A percentile compares a stretch with the other conserved stretches of the same genome.
phyloP scores from a whole-genome alignment of 169 alveolate species.

The Amoebophrya sp. region DNA sequence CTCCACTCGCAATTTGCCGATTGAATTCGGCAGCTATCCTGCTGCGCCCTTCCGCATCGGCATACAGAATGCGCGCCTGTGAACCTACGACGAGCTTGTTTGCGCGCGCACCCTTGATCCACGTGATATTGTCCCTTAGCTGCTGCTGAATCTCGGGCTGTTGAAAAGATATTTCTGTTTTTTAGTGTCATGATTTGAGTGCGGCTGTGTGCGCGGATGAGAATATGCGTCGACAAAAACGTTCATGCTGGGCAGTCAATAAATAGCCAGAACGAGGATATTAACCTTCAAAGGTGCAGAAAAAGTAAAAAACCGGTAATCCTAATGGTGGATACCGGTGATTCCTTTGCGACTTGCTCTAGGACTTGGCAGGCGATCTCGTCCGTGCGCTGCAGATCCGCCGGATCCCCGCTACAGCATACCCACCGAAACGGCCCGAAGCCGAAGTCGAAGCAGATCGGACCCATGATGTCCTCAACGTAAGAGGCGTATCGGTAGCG shows the following conservation, averaged over 20 bases:
- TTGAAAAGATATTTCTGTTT: no score
- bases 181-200: no score
- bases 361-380: constrained; percentile 55
- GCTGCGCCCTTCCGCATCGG: constrained; percentile 56
- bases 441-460: constrained; percentile 54
- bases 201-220: no score
- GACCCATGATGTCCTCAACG: constrained; percentile 58
- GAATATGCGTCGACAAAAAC: not conserved
- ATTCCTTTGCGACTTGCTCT: constrained; percentile 27
- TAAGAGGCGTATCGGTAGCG: constrained; percentile 52
- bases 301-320: not conserved
- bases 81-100: constrained; percentile 60
- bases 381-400: constrained; percentile 52
- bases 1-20: constrained; percentile 49
- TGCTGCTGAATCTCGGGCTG: constrained; percentile 40
- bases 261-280: no score
- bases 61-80: constrained; percentile 58
- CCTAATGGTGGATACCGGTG: not conserved
- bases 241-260: no score
- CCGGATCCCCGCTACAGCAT: constrained; percentile 49
- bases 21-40: constrained; percentile 53
- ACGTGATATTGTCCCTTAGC: constrained; percentile 49
- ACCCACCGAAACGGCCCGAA: constrained; percentile 64
- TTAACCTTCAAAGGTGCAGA: no score
- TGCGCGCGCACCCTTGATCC: constrained; percentile 56